Base-by-base conservation (phyloP, 176 grass and related monocot species). In the Zoysia japonica region DNA sequence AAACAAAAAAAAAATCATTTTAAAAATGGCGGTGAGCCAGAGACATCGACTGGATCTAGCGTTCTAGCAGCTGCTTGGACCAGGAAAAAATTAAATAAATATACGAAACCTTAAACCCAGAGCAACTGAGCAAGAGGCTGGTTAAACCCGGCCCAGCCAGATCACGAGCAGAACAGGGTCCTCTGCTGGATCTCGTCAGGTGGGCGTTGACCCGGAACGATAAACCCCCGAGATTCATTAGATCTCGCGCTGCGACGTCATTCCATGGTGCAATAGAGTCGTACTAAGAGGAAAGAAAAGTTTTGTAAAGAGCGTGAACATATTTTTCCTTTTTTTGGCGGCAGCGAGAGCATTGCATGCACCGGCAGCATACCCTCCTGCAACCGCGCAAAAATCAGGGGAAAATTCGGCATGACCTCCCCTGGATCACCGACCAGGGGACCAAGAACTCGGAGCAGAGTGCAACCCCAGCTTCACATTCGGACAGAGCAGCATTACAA, bases 71-170 rank as follows among this genome's bases (percentile, higher is more conserved):
- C 55, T 47, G 15, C 16, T 50, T 62, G 61, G 15, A 14, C 42
- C 38, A 35, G 3, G 0, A 1, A 61, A 71, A 46, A 7, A 47
- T 14, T 35, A 55, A 51, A n/a, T 65, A 5, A 54, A 57, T 16
- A 56, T 8, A n/a, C 1, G 16, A 56, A 80, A 76, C 77, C 72
- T 85, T 81, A 85, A 89, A 89, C 65, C 77, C 70, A 36, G 40
- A 50, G 48, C 43, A 15, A 49, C 60, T 68, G 35, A 50, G 48
- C 43, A 15, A 49, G 55, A 67, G 35, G 9, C 5, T 76, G 35
- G 42, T 19, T 71, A 77, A 80, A 77, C 42, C 65, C 20, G 28
- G 28, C 28, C 28, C 28, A 28, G 28, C 66, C 54, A 66, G 78
- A 89, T 89, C 82, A 61, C 8, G 9, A 35, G 20, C 20, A 61